A percentile compares a stretch with the other conserved stretches of the same genome.
Conservation (phyloP, 2,329 filamentous ascomycete genomes). For the Aspergillus sergii region DNA sequence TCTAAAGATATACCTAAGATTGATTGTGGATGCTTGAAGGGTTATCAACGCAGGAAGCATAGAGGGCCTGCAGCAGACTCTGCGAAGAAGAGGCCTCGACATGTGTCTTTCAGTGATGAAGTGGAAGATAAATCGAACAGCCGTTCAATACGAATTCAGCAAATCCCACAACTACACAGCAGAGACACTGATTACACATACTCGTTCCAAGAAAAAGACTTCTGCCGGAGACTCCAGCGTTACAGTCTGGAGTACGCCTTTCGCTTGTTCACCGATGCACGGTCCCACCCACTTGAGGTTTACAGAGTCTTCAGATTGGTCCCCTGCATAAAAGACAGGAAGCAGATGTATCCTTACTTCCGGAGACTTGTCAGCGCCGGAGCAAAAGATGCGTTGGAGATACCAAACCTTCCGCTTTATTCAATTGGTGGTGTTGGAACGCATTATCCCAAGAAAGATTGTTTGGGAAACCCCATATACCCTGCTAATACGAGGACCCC, state of each 20-base stretch:
- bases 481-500: constrained; percentile 28
- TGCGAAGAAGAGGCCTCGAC: background rate
- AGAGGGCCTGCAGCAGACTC: background rate
- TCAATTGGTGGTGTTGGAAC: constrained; percentile 32
- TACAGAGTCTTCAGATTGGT: constrained; percentile 70
- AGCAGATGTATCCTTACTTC: constrained; percentile 45
- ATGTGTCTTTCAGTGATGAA: background rate
- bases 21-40: background rate
- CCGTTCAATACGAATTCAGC: background rate
- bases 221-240: constrained; percentile 71
- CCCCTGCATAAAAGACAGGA: constrained; percentile 57
- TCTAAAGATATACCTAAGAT: background rate
- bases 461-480: constrained; percentile 36
- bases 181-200: constrained; percentile 49
- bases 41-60: background rate
- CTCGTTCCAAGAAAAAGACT: constrained; percentile 65
- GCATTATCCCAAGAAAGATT: constrained; percentile 55
- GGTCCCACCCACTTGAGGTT: constrained; percentile 53
- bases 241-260: constrained; percentile 65
- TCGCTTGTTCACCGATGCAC: constrained; percentile 52
- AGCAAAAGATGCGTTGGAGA: constrained; percentile 55
- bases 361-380: constrained; percentile 39
- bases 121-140: background rate
- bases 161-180: background rate
- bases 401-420: constrained; percentile 64